Evolutionary conservation across 805 yeast species (phyloP).

Genomic region (Jamesozyma lodderae): DNA sequence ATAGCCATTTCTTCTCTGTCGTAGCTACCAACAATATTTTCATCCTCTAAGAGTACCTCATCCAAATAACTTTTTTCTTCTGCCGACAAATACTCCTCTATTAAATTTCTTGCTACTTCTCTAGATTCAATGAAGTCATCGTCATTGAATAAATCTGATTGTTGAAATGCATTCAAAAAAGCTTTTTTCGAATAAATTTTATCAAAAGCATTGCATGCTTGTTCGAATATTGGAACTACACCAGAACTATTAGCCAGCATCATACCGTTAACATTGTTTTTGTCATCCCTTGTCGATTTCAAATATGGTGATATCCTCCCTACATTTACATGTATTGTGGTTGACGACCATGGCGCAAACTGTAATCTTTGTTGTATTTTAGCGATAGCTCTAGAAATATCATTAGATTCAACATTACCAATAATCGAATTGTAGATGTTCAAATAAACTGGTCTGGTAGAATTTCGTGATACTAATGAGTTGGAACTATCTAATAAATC

Average conservation of each 20-base stretch:
- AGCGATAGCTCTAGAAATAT: slow-evolving; percentile 56
- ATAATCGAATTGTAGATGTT: slow-evolving; percentile 62
- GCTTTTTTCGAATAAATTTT: slow-evolving; percentile 72
- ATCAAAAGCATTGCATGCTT: slow-evolving; percentile 70
- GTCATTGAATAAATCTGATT: slow-evolving; percentile 33
- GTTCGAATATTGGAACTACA: slow-evolving; percentile 54
- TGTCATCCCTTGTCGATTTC: slow-evolving; percentile 16
- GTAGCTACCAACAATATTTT: slow-evolving; percentile 26
- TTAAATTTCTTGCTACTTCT: slow-evolving; percentile 62
- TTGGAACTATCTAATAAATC: slow-evolving; percentile 73
- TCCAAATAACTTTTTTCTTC: slow-evolving; percentile 43
- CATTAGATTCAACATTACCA: slow-evolving; percentile 56
- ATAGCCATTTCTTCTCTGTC: not conserved
- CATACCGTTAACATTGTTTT: slow-evolving; percentile 59
- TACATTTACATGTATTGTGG: slow-evolving; percentile 67
- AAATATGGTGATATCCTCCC: slow-evolving; percentile 62
- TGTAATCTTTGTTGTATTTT: slow-evolving; percentile 58
- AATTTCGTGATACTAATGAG: slow-evolving; percentile 51
- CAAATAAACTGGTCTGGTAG: slow-evolving; percentile 44
- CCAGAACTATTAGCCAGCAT: slow-evolving; percentile 80
- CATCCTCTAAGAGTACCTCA: slow-evolving; percentile 31
- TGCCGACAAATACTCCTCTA: slow-evolving; percentile 70
- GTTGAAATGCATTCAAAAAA: slow-evolving; percentile 66
- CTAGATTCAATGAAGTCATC: slow-evolving; percentile 72
- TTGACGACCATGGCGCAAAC: slow-evolving; percentile 82